These are phyloP conservation scores for Naganishia vishniacii DNA, from an alignment of 768 basidiomycete genomes.

Conservation along the genomic window DNA sequence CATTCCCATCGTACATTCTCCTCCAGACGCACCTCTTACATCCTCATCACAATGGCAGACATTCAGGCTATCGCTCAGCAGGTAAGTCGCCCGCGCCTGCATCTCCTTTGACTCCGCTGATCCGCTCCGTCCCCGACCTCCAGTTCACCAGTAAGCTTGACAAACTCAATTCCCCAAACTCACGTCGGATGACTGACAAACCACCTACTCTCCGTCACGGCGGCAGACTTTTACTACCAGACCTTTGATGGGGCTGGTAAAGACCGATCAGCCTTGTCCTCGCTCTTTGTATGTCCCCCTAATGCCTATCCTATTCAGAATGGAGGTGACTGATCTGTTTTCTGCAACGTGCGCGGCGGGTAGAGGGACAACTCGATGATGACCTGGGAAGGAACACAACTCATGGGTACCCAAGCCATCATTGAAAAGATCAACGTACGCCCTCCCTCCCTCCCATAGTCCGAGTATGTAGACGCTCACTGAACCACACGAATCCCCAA, in stretches of 20 bases:
- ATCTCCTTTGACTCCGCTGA: neutral
- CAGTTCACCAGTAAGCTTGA: conserved; percentile 42
- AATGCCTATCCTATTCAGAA: no score
- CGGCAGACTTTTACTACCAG: conserved; percentile 73
- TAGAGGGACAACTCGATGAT: conserved; percentile 80
- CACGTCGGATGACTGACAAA: no score
- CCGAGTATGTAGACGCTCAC: no score
- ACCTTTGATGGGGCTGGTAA: conserved; percentile 58
- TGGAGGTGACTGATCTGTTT: neutral
- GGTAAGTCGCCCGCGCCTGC: conserved; percentile 26
- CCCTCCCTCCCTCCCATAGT: conserved; percentile 20
- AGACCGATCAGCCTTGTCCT: conserved; percentile 56
- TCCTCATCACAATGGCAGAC: conserved; percentile 59
- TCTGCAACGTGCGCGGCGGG: no score
- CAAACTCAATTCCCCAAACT: no score
- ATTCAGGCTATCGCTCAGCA: conserved; percentile 68
- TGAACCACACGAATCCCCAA: no score
- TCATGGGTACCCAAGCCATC: conserved; percentile 57
- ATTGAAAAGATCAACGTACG: conserved; percentile 72
- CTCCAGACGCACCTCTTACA: neutral
- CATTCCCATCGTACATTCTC: no score
- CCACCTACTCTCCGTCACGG: no score
- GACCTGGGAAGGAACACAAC: conserved; percentile 64
- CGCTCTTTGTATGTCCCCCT: conserved; percentile 84
- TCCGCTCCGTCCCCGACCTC: neutral